Base-by-base conservation (phyloP, 1,139 yeast species). In the Candida smagusa region DNA sequence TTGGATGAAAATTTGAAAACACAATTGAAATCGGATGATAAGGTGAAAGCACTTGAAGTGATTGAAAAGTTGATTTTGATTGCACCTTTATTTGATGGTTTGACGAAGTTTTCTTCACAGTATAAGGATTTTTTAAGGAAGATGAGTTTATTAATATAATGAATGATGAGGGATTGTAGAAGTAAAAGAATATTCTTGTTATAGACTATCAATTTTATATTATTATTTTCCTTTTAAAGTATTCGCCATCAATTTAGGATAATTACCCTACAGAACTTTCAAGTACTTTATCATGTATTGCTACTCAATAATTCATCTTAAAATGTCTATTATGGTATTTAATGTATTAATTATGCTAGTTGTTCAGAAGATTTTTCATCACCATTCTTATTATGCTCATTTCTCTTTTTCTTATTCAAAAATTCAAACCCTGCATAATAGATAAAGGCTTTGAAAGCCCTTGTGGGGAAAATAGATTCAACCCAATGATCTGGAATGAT, bases 401-500 rank as follows among this genome's bases (percentile, higher is more conserved):
- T 27, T 48, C 48, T 27, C 61, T 59, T 64, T 47, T 63, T 59
- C 42, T 54, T 58, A 38, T 59, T 61, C 37, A 72, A 51, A 59
- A 69, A 74, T 37, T 67, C 63, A 55, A 77, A 72, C 4, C 79
- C 77, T 42, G 67, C 61, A 42, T 72, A 59, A 52, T 74, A 72
- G 45, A 78, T 55, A 37, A 76, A 49, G 22, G 51, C 47, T 12
- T 72, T 65, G 61, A 79, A 79, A 9, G 77, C 66, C 41, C 68
- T 63, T 4, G 80, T 68, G 29, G 97, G 97, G 77, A 86, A 87
- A 9, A 79, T 53, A 45, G 61, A 71, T 41, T 74, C 70, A 2
- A 82, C 84, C 86, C 89, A 83, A 44, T 69, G 67, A 62, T 94
- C 95, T 2, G 99, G 98, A 30, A 85, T 73, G 16, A 84, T 71